Conservation (phyloP, 106 monocot species). For the Platanthera guangdongensis region DNA sequence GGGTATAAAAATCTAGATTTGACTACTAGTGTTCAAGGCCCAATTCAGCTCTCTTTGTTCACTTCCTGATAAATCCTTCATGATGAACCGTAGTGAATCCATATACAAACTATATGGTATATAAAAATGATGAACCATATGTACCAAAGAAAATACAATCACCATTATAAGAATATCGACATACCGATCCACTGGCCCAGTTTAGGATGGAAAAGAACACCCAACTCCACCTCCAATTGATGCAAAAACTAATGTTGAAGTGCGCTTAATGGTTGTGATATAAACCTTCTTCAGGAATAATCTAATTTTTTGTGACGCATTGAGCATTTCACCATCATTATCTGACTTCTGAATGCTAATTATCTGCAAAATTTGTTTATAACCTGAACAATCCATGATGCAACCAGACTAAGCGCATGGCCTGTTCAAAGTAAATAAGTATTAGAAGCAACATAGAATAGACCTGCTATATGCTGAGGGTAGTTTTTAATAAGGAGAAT, state of each 20-base stretch:
- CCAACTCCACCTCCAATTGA: conserved; percentile 85
- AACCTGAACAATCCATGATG: conserved; percentile 82
- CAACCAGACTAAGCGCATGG: conserved; percentile 64
- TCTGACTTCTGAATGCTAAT: conserved; percentile 42
- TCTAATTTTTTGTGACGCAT: conserved; percentile 27
- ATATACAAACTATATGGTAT: too few species aligned
- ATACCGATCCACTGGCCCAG: conserved; percentile 92
- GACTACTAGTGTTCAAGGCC: too few species aligned
- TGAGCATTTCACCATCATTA: conserved; percentile 25
- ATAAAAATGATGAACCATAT: background rate
- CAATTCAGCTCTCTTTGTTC: too few species aligned
- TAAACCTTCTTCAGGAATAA: conserved; percentile 44
- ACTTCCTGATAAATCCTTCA: too few species aligned
- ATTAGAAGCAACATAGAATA: background rate
- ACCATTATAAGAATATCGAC: background rate
- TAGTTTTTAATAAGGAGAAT: background rate
- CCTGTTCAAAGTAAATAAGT: conserved; percentile 25
- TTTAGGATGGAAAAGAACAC: conserved; percentile 71
- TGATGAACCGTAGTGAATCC: too few species aligned
- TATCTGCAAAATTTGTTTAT: conserved; percentile 59
- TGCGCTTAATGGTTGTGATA: conserved; percentile 44
- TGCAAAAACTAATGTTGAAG: conserved; percentile 77
- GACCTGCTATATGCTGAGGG: background rate
- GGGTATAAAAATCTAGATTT: too few species aligned
- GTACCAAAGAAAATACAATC: background rate